Evolutionary conservation across 352 stramenopile species (phyloP).

Genomic region (Peronospora destructor): DNA sequence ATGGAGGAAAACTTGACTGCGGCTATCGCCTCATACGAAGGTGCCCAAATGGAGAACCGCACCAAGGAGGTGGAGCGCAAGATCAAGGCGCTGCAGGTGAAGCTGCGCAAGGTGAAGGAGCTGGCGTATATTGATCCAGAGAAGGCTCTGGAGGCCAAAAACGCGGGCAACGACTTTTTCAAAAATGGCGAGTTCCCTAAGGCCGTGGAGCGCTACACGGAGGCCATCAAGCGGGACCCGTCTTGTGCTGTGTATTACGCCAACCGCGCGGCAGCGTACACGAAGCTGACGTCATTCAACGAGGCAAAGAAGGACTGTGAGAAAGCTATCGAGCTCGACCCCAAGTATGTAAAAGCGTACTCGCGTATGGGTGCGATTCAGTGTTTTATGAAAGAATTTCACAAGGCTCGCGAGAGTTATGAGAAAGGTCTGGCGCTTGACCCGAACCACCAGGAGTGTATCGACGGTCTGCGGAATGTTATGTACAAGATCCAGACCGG

Average conservation of each 20-base stretch:
- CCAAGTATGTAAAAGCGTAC: conserved; percentile 99
- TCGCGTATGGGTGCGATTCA: conserved; percentile 98
- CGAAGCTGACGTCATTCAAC: conserved; percentile 95
- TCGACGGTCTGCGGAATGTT: conserved; percentile 93
- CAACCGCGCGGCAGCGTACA: conserved; percentile 96
- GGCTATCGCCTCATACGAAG: conserved; percentile 86
- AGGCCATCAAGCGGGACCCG: conserved; percentile 98
- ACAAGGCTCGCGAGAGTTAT: conserved; percentile 97
- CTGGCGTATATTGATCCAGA: conserved; percentile 95
- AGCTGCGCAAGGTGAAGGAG: conserved; percentile 93
- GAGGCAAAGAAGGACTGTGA: conserved; percentile 92
- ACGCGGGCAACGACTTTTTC: conserved; percentile 97
- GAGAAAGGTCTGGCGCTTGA: conserved; percentile 94
- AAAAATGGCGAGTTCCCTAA: conserved; percentile 91
- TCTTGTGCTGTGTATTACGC: conserved; percentile 97
- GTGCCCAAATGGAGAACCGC: conserved; percentile 82
- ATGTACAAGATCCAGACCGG: conserved; percentile 91
- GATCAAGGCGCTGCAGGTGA: conserved; percentile 91
- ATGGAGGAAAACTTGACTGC: conserved; percentile 78
- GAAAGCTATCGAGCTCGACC: conserved; percentile 96
- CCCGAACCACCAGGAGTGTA: conserved; percentile 91
- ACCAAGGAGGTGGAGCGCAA: conserved; percentile 92
- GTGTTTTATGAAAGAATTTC: conserved; percentile 99
- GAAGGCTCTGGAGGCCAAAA: conserved; percentile 96
- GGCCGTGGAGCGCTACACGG: conserved; percentile 91